Evolutionary conservation across 345 rosid species (phyloP).

Genomic region (Arabis hirsuta): DNA sequence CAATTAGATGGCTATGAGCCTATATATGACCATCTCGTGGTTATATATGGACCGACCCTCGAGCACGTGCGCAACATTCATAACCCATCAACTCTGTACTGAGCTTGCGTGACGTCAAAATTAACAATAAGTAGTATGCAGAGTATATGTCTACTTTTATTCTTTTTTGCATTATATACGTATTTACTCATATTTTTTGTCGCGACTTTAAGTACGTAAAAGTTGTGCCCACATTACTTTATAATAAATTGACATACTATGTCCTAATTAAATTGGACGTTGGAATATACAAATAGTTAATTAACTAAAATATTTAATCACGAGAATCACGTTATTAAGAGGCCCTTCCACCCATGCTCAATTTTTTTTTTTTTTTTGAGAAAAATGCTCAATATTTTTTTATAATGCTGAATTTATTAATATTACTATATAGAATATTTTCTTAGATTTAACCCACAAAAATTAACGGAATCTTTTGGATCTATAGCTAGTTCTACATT

Average conservation of each 20-base stretch:
- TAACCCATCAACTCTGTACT: conserved; percentile 11
- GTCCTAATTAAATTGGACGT: conserved; percentile 18
- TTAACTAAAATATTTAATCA: not conserved
- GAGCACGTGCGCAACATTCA: conserved; percentile 22
- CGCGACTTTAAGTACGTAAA: too few species aligned
- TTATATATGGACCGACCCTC: conserved; percentile 19
- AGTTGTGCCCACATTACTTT: conserved; percentile 11
- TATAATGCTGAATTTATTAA: not conserved
- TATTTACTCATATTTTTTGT: too few species aligned
- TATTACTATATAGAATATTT: not conserved
- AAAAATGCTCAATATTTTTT: too few species aligned
- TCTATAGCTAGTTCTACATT: not conserved
- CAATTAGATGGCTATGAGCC: conserved; percentile 5
- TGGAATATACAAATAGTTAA: not conserved
- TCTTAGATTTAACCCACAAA: not conserved
- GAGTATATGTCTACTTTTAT: not conserved
- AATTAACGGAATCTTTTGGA: not conserved
- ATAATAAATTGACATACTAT: not conserved
- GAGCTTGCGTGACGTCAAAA: conserved; percentile 19
- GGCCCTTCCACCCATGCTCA: conserved; percentile 11
- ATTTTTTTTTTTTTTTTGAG: too few species aligned
- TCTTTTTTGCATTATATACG: not conserved
- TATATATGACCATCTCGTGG: conserved; percentile 6
- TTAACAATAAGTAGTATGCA: conserved; percentile 1
- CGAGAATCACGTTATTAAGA: conserved; percentile 31